Base-by-base conservation (phyloP, 768 basidiomycete genomes). In the Amanita polypyramis region DNA sequence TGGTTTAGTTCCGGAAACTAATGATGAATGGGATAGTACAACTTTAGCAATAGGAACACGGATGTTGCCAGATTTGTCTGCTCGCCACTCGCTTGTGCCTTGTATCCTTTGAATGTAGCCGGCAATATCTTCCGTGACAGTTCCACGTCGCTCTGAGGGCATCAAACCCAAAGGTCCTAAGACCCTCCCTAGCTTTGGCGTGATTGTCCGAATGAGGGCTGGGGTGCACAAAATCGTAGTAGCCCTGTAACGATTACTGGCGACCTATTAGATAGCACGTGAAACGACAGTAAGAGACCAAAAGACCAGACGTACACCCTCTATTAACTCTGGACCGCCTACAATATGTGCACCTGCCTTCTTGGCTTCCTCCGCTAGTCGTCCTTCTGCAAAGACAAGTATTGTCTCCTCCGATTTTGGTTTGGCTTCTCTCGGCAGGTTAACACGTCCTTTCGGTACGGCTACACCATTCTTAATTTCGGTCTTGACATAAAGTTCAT, bases 121-220 rank as follows among this genome's bases (percentile, higher is more conserved):
- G 11, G 74, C 82, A 35, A 97, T 72, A 51, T 97, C 90, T 43
- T 92, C 87, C 1, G 90, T 89, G 15, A 98, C 95, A 1, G 94
- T 94, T 4, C 96, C 96, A 49, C 93, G 76, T 62, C 93, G 82
- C 52, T 85, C 89, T 5, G 88, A 86, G 9, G 96, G 96, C 94
- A 99, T 96, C 38, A 98, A 68, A 48, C 95, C 95, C 45, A 89
- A 79, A 35, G 92, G 94, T 56, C 95, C 80, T 65, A 65, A 87
- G 69, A 64, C 85, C 66, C 67, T 88, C 67, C 62, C 93, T 2
- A 98, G 74, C 58, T 77, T 82, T 4, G 85, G 80, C 10, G 85
- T 82, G 52, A 98, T 88, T 27, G 80, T 65, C 38, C 79, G 76
- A 46, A 92, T 77, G 58, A 95, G 79, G 11, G 78, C 74, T 2